Base-by-base conservation (phyloP, 495 filamentous ascomycete genomes). In the Hapsidospora chrysogenum region DNA sequence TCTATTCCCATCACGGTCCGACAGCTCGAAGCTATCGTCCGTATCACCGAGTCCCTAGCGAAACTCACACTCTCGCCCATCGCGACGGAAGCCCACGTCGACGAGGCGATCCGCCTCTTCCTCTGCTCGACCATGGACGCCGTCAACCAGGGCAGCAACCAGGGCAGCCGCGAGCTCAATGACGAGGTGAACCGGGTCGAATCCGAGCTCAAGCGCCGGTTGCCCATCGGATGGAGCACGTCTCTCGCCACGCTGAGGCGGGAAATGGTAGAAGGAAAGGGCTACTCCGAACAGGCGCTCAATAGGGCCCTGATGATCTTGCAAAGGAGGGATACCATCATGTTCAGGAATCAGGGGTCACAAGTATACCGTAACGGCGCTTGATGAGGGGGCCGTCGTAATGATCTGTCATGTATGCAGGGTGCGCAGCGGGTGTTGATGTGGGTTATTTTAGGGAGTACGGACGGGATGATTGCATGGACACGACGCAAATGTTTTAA, bases 91-190 rank as follows among this genome's bases (percentile, higher is more conserved):
- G 64, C 71, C 34, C 89, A 99, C 54, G 89, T 99, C 33, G 85
- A 99, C 51, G 89, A 99, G 60, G 89, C 92, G 2, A 99, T 99
- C 48, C 78, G 92, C 0, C 72, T 99, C 19, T 99, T 99, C 76
- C 61, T 99, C 3, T 92, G 87, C 29, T 82, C 74, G 2, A 99
- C 89, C 33, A 99, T 99, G 89, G 87, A 99, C 54, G 89, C 89
- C 2, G 83, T 95, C 27, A 83, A 80, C 29, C 84, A 93, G 47
- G 89, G 87, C 18, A 74, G 78, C 36, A 76, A 73, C 34, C 72
- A 80, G 40, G 81, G 80, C 31, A 82, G 69, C 56, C 77, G 77
- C 45, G 89, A 96, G 58, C 65, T 95, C 33, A 85, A 82, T 60
- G 85, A 92, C 35, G 87, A 95, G 50, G 78, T 80, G 3, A 58